Evolutionary conservation across 148 eudicot species (phyloP).

Genomic region (Chenopodium quinoa): DNA sequence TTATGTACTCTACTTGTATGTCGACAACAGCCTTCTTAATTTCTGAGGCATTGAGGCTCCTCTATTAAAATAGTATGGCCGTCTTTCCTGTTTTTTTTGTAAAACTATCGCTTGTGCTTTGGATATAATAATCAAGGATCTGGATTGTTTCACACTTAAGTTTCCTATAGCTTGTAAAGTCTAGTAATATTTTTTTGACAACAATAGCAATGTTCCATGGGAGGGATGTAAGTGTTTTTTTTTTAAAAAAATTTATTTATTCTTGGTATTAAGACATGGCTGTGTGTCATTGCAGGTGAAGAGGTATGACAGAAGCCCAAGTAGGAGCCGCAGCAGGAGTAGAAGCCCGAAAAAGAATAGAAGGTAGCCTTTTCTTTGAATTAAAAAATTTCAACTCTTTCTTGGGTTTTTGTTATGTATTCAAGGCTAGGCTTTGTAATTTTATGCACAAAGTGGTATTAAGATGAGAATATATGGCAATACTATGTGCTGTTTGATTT

Average conservation of each 20-base stretch:
- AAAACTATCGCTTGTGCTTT: background rate
- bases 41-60: background rate
- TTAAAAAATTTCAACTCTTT: no score
- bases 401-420: no score
- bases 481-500: no score
- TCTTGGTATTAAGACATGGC: background rate
- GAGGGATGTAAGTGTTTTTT: background rate
- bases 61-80: background rate
- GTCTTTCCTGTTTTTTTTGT: background rate
- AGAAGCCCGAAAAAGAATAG: constrained; percentile 54
- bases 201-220: background rate
- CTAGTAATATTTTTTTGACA: background rate
- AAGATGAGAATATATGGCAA: no score
- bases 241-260: no score
- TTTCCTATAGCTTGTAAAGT: background rate
- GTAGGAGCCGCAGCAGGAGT: constrained; percentile 61
- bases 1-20: background rate
- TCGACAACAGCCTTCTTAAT: background rate
- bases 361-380: constrained; percentile 37
- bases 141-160: background rate
- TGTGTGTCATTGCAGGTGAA: constrained; percentile 51
- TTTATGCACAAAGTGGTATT: no score
- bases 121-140: background rate
- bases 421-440: no score
- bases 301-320: constrained; percentile 58